phyloP scores from a whole-genome alignment of 495 filamentous ascomycete genomes.

The Tuber borchii region DNA sequence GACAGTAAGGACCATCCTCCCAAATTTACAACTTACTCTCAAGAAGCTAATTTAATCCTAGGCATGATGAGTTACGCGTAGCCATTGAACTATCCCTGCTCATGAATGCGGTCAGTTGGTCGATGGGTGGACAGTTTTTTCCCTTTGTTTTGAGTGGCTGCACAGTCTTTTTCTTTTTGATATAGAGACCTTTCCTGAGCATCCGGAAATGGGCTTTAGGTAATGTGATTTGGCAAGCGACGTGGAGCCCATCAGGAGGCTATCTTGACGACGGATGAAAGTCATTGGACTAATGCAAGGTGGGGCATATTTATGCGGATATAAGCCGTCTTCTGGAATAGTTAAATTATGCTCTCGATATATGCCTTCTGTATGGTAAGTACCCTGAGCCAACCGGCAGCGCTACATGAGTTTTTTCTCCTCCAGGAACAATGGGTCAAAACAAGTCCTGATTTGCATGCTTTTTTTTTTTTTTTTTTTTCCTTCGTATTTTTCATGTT shows the following conservation, averaged over 20 bases:
- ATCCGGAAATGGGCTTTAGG: not conserved
- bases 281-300: not conserved
- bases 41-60: slow-evolving; percentile 4
- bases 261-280: not conserved
- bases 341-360: not conserved
- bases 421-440: not conserved
- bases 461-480: not conserved
- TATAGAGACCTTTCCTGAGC: not conserved
- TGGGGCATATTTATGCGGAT: slow-evolving; percentile 1
- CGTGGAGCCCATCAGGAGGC: not conserved
- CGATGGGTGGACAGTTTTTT: not conserved
- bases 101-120: not conserved
- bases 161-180: not conserved
- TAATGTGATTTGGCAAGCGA: slow-evolving; percentile 1
- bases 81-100: not conserved
- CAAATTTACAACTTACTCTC: not conserved
- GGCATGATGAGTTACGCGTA: slow-evolving; percentile 30
- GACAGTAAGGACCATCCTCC: slow-evolving; percentile 39
- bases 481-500: not conserved
- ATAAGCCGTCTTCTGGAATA: not conserved
- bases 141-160: not conserved
- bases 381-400: not conserved
- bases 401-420: not conserved
- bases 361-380: not conserved
- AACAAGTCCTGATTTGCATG: not conserved